phyloP scores from a whole-genome alignment of 225 moss, liverwort and hornwort genomes.

The Neckera pumila region DNA sequence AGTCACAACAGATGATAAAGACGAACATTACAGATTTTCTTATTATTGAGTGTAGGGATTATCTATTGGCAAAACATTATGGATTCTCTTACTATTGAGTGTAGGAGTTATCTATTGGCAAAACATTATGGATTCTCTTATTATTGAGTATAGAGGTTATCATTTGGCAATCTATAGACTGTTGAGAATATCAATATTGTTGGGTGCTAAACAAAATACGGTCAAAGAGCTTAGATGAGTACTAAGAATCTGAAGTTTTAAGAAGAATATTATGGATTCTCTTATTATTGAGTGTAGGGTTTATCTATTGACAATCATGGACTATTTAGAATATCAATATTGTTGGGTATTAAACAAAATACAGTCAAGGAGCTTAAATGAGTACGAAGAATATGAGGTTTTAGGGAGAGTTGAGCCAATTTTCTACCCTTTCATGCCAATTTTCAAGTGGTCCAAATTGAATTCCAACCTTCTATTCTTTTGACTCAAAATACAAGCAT shows the following conservation, averaged over 20 bases:
- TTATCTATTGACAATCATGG: background rate
- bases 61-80: background rate
- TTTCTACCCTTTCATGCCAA: background rate
- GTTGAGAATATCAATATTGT: background rate
- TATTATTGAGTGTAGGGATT: background rate
- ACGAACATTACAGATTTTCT: background rate
- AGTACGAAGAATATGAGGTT: background rate
- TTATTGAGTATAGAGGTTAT: background rate
- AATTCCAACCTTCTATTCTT: background rate
- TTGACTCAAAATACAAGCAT: background rate
- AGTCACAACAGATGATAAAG: background rate
- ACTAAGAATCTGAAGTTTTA: background rate
- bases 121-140: background rate
- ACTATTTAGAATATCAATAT: background rate
- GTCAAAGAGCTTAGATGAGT: background rate
- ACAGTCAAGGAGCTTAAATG: background rate
- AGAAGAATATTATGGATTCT: background rate
- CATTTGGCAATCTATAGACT: too few relatives aligned
- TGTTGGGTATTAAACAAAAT: background rate
- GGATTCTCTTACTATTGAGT: background rate
- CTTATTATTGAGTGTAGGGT: background rate
- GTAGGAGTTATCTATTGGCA: background rate
- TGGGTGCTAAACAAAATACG: background rate
- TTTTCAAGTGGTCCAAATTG: background rate
- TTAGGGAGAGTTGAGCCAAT: rapidly evolving